A percentile compares a stretch with the other conserved stretches of the same genome.
phyloP scores from a whole-genome alignment of 1,139 yeast genomes.

The Sugiyamaella xylanicola region DNA sequence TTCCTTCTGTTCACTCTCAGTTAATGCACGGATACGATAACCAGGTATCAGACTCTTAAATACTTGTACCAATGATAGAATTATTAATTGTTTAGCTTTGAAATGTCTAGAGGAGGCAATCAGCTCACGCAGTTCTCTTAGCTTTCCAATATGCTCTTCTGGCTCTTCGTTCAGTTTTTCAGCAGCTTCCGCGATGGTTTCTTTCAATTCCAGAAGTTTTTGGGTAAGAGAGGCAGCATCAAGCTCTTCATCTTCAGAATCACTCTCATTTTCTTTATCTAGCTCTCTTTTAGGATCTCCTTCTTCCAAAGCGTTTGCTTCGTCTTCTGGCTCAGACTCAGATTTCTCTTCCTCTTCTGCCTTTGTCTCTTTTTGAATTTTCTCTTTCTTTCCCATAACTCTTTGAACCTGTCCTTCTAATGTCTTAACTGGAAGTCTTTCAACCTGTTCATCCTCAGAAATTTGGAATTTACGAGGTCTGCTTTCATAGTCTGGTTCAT shows the following conservation, averaged over 20 bases:
- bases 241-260: slow-evolving; percentile 47
- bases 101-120: slow-evolving; percentile 62
- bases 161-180: slow-evolving; percentile 84
- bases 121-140: slow-evolving; percentile 73
- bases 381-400: slow-evolving; percentile 44
- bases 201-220: slow-evolving; percentile 64
- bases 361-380: slow-evolving; percentile 19
- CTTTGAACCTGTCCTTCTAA: slow-evolving; percentile 71
- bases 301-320: no score
- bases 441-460: slow-evolving; percentile 53
- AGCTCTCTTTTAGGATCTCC: slow-evolving; percentile 36
- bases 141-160: slow-evolving; percentile 71
- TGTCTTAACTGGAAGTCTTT: slow-evolving; percentile 79
- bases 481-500: slow-evolving; percentile 42
- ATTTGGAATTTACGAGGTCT: slow-evolving; percentile 36
- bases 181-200: slow-evolving; percentile 80
- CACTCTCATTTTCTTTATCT: slow-evolving; percentile 41
- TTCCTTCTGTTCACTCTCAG: slow-evolving; percentile 78
- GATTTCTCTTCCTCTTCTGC: slow-evolving; percentile 32
- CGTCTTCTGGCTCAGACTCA: slow-evolving; percentile 33
- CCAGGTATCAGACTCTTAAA: slow-evolving; percentile 87
- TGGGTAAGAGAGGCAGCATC: slow-evolving; percentile 45
- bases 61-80: slow-evolving; percentile 79
- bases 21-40: slow-evolving; percentile 78
- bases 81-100: slow-evolving; percentile 70